phyloP scores from a whole-genome alignment of 495 filamentous ascomycete species.

The Tuber aestivum region DNA sequence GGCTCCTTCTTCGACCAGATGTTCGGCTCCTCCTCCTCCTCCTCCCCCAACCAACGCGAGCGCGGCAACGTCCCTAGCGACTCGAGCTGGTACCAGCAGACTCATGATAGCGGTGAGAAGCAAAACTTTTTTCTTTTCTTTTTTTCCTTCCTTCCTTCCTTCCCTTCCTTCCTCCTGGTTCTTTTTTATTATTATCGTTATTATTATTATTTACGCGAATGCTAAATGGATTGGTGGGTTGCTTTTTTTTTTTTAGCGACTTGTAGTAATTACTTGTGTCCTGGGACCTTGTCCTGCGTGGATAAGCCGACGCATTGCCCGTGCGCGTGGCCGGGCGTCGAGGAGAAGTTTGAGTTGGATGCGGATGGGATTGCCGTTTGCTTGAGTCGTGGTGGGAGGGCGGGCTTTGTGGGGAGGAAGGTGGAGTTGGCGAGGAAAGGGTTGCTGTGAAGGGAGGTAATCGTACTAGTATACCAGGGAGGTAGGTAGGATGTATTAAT shows the following conservation, averaged over 20 bases:
- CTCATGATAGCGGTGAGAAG: slow-evolving; percentile 56
- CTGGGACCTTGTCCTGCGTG: slow-evolving; percentile 65
- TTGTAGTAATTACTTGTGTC: slow-evolving; percentile 68
- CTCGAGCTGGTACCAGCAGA: slow-evolving; percentile 58
- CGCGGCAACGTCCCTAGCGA: slow-evolving; percentile 59
- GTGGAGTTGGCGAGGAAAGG: slow-evolving; percentile 64
- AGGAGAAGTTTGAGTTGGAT: slow-evolving; percentile 68
- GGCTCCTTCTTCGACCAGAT: slow-evolving; percentile 61
- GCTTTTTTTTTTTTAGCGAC: too few relatives aligned
- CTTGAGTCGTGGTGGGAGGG: slow-evolving; percentile 58
- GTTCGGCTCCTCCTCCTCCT: slow-evolving; percentile 53
- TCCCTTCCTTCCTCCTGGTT: too few relatives aligned
- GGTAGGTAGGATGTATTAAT: neutral
- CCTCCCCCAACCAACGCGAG: slow-evolving; percentile 55
- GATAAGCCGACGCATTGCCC: slow-evolving; percentile 74
- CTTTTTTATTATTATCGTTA: too few relatives aligned
- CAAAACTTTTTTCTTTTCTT: too few relatives aligned
- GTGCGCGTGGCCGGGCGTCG: slow-evolving; percentile 60
- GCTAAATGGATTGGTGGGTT: too few relatives aligned
- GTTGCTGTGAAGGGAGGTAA: slow-evolving; percentile 54
- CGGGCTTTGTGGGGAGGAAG: slow-evolving; percentile 49
- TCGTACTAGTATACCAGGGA: neutral
- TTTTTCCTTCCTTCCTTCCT: too few relatives aligned
- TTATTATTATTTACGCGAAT: too few relatives aligned
- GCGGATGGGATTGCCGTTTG: slow-evolving; percentile 61